Percentiles rank a stretch among this genome's conserved stretches.
These are phyloP conservation scores for Diddensiella transvaalensis DNA, from an alignment of 805 yeast genomes.

Conservation along the genomic window DNA sequence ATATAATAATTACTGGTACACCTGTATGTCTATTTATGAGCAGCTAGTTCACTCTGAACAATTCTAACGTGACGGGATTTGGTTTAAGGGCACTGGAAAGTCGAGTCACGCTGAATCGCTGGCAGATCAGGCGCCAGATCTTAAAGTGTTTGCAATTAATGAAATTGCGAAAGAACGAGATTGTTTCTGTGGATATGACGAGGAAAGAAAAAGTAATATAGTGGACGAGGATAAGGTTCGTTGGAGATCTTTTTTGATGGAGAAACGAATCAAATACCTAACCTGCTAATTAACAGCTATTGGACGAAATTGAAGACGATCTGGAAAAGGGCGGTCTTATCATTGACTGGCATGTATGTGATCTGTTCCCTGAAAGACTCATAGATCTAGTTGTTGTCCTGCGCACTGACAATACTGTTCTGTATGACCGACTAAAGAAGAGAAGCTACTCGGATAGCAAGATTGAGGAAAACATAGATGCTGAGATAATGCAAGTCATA, in stretches of 20 bases:
- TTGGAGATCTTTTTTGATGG: too few species aligned
- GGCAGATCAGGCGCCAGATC: conserved; percentile 47
- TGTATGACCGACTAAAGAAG: conserved; percentile 70
- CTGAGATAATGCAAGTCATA: conserved; percentile 94
- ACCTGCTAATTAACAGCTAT: too few species aligned
- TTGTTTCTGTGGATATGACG: conserved; percentile 82
- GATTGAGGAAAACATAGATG: conserved; percentile 87
- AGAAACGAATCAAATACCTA: background rate
- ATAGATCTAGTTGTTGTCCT: conserved; percentile 90
- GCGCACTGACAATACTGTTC: conserved; percentile 64
- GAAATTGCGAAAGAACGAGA: conserved; percentile 75
- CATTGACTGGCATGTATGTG: conserved; percentile 97
- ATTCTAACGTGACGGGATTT: conserved; percentile 11
- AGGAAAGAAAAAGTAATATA: conserved; percentile 75
- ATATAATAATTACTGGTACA: conserved; percentile 89
- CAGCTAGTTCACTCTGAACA: background rate
- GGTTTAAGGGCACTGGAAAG: conserved; percentile 71
- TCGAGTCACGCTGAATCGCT: conserved; percentile 68
- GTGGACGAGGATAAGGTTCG: conserved; percentile 80
- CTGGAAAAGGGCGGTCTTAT: conserved; percentile 83
- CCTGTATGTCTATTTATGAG: conserved; percentile 51
- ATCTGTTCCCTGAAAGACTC: conserved; percentile 86
- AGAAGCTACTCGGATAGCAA: conserved; percentile 80
- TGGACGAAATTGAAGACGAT: conserved; percentile 76
- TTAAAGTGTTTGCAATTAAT: conserved; percentile 62